Conservation (phyloP, 352 stramenopile genomes). For the Pythium rishiriense region DNA sequence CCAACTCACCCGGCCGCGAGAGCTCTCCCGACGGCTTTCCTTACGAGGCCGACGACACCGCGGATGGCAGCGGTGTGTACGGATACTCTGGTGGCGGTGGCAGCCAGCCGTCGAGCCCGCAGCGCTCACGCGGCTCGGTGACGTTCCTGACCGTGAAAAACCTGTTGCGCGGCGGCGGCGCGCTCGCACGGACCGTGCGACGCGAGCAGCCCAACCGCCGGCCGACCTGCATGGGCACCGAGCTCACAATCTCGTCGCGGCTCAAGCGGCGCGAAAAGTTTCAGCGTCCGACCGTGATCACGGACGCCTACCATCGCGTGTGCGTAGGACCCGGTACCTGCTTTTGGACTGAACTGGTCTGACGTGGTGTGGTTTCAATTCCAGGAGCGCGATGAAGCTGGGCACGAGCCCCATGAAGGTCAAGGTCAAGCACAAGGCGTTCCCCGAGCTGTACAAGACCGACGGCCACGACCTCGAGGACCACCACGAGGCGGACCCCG, state of each 20-base stretch:
- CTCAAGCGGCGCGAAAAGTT: conserved; percentile 73
- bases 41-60: background rate
- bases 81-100: background rate
- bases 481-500: conserved; percentile 37
- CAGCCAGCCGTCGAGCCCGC: conserved; percentile 18
- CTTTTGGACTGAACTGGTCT: background rate
- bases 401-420: conserved; percentile 52
- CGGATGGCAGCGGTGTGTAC: background rate
- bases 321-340: conserved; percentile 30
- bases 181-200: conserved; percentile 38
- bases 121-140: conserved; percentile 44
- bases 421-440: conserved; percentile 50
- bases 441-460: conserved; percentile 34
- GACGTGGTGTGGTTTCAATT: background rate
- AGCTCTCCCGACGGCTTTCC: background rate
- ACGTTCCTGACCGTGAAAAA: conserved; percentile 64
- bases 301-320: conserved; percentile 67
- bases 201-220: conserved; percentile 35
- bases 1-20: conserved; percentile 5
- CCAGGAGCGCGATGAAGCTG: conserved; percentile 73
- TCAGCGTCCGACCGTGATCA: conserved; percentile 57
- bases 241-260: conserved; percentile 48
- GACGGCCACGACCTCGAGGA: conserved; percentile 4
- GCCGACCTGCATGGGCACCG: conserved; percentile 50
- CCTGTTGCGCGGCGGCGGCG: conserved; percentile 52